These are phyloP conservation scores for Xylaria bambusicola DNA, from an alignment of 495 filamentous ascomycete species.

Conservation along the genomic window DNA sequence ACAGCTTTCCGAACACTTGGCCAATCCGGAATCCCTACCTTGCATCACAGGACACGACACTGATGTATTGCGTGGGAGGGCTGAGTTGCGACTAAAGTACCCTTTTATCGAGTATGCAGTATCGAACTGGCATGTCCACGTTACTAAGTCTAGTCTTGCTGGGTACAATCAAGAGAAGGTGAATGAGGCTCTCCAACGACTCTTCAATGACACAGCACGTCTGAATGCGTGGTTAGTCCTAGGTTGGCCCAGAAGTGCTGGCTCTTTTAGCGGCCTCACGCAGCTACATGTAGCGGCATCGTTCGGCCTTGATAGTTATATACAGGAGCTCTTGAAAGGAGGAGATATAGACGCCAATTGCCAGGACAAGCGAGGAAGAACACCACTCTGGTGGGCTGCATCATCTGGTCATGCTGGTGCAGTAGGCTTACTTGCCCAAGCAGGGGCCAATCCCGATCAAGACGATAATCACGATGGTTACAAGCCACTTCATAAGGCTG, in stretches of 20 bases:
- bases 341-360: constrained; percentile 3
- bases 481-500: constrained; percentile 32
- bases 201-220: neutral
- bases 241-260: neutral
- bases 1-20: neutral
- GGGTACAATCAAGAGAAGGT: constrained; percentile 3
- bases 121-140: constrained; percentile 28
- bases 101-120: constrained; percentile 30
- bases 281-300: constrained; percentile 13
- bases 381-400: constrained; percentile 28
- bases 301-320: constrained; percentile 2
- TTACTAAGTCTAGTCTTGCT: constrained; percentile 14
- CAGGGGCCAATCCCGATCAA: constrained; percentile 24
- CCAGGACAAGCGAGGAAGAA: constrained; percentile 19
- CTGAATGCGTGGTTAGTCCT: neutral
- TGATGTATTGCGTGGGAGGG: too few species aligned
- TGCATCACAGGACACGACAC: neutral
- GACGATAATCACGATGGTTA: constrained; percentile 18
- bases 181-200: neutral
- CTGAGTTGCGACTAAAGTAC: constrained; percentile 1
- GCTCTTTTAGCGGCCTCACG: neutral
- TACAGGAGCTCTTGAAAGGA: constrained; percentile 15
- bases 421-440: constrained; percentile 20
- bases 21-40: neutral
- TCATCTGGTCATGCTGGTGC: constrained; percentile 24